Percentiles rank a stretch among this genome's conserved stretches.
phyloP scores from a whole-genome alignment of 1,284 basidiomycete species.

The Lignosus rhinocerotis region DNA sequence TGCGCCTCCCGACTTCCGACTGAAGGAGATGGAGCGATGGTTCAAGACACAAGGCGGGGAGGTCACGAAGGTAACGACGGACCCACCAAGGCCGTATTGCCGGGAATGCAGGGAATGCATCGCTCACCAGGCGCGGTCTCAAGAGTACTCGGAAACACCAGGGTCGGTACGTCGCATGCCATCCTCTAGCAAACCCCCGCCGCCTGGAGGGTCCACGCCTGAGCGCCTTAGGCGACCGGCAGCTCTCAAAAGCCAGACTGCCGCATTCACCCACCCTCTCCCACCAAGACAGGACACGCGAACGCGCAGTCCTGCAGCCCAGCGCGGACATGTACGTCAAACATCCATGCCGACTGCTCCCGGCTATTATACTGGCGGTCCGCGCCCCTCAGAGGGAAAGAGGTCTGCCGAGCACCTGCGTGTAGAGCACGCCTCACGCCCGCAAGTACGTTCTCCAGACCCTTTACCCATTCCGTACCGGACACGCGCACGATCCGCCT shows the following conservation, averaged over 20 bases:
- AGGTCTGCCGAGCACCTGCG: slow-evolving; percentile 18
- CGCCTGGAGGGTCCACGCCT: slow-evolving; percentile 9
- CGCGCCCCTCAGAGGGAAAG: slow-evolving; percentile 13
- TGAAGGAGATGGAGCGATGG: slow-evolving; percentile 80
- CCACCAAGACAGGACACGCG: slow-evolving; percentile 15
- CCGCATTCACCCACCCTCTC: slow-evolving; percentile 11
- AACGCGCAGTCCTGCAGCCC: slow-evolving; percentile 15
- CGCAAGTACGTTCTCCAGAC: slow-evolving; percentile 35
- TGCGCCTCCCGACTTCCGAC: slow-evolving; percentile 67
- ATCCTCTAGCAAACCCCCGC: slow-evolving; percentile 9
- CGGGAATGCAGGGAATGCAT: slow-evolving; percentile 26
- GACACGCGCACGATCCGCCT: slow-evolving; percentile 22
- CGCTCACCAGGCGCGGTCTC: slow-evolving; percentile 18
- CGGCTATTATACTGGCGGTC: slow-evolving; percentile 10
- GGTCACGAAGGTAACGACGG: slow-evolving; percentile 22
- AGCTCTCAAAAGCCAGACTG: slow-evolving; percentile 4
- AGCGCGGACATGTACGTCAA: slow-evolving; percentile 20
- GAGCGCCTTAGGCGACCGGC: slow-evolving; percentile 19
- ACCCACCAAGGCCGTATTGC: slow-evolving; percentile 26
- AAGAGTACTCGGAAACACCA: slow-evolving; percentile 13
- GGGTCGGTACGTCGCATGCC: slow-evolving; percentile 20
- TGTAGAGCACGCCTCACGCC: slow-evolving; percentile 21
- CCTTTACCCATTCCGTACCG: slow-evolving; percentile 39
- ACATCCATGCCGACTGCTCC: slow-evolving; percentile 14
- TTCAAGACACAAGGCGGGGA: slow-evolving; percentile 44